Evolutionary conservation across 306 rosid genomes (phyloP), one percentile per base, ranked within the genome.

Genomic region (Gastrolobium bilobum): DNA sequence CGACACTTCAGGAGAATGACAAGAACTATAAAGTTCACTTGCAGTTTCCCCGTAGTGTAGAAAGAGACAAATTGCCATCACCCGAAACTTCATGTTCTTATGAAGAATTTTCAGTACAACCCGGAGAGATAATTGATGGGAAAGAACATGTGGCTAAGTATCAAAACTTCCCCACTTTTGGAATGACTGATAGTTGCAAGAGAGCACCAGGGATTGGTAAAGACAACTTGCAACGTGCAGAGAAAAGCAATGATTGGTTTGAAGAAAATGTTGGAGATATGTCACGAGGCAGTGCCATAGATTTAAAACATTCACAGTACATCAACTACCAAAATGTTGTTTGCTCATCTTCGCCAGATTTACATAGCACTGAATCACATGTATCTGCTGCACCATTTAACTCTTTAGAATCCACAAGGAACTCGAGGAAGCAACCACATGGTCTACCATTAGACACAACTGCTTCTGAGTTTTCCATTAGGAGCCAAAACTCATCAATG

Each of bases 1-100:
- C 99, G 26, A 68, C 47, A 46, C 86, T 92, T 87, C 85, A 69
- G 9, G 87, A 84, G 78, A 84, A 61, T 66, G 78, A 62, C 73
- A 84, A 86, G 64, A 87, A 75, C 30, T 80, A 69, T 85, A 75
- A 44, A 70, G 58, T 38, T 79, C 85, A 67, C 39, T 75, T 77
- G 50, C 80, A 65, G 59, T 75, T 70, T 64, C 81, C 82, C 34
- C 63, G 11, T 50, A 68, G 61, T 39, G 60, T 57, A 6, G 84
- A 62, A 65, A 83, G 80, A 76, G 89, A 70, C 56, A 79, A 81
- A 58, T 65, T 73, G 39, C 82, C 83, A 33, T 84, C 89, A 38
- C 20, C 39, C 14, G 73, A 44, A 79, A 77, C 87, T 62, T 83
- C 85, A 51, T 78, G 76, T 69, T 84, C 87, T 78, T 75, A 62